Conservation (phyloP, 192 early-diverging fungal species). For the Mortierella antarctica region DNA sequence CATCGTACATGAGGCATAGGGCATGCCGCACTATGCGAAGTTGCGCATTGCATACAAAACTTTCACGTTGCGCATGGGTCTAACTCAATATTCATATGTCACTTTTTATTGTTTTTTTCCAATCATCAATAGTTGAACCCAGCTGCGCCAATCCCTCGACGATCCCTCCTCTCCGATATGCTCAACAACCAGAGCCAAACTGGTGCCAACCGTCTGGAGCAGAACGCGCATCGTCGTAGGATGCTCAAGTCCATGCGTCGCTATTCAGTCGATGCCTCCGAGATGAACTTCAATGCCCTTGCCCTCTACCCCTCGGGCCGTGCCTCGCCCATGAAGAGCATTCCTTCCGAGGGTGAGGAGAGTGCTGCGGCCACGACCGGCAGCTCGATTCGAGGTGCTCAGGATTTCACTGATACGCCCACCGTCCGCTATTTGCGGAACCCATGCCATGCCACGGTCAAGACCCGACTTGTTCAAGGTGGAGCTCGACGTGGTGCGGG, state of each 20-base stretch:
- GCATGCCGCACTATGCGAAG: not conserved
- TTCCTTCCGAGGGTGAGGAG: conserved; percentile 40
- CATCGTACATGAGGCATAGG: not conserved
- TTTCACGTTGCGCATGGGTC: conserved; percentile 14
- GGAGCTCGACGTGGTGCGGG: conserved; percentile 28
- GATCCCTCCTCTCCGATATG: conserved; percentile 48
- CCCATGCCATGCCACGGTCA: conserved; percentile 41
- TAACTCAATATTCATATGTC: not conserved
- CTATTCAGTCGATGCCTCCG: conserved; percentile 45
- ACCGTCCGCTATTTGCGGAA: conserved; percentile 46
- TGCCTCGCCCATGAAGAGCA: conserved; percentile 29
- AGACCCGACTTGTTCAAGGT: conserved; percentile 40
- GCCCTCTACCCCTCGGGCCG: conserved; percentile 14
- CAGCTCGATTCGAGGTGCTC: not conserved
- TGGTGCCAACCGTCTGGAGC: conserved; percentile 29
- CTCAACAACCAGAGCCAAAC: conserved; percentile 35
- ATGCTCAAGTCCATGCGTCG: conserved; percentile 54
- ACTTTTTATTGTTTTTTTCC: not conserved
- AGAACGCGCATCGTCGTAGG: conserved; percentile 39
- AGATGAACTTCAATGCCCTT: conserved; percentile 41
- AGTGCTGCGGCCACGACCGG: not conserved
- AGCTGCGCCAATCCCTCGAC: conserved; percentile 25
- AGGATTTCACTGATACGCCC: conserved; percentile 26
- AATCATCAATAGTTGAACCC: conserved; percentile 18
- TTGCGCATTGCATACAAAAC: not conserved